Evolutionary conservation across 2,329 filamentous ascomycete species (phyloP), one percentile per base, ranked within the genome.

Genomic region (Periglandula ipomoeae): DNA sequence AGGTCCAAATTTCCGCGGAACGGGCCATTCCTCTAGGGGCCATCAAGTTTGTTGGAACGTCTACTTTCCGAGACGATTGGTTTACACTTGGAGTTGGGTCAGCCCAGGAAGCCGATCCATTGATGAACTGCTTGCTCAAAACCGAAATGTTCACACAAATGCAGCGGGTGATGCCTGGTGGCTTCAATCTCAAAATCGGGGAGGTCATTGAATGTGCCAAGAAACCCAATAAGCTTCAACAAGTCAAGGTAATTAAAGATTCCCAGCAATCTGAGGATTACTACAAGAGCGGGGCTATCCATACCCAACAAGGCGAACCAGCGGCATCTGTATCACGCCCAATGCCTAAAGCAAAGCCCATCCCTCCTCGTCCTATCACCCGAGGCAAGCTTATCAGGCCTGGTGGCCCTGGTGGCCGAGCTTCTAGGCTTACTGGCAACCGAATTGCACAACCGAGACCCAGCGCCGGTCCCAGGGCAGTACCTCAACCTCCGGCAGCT

Each of bases 141-240:
- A 98, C 93, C 0, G 93, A 98, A 62, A 84, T 98, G 67, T 95
- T 97, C 62, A 94, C 91, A 0, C 90, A 96, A 54, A 82, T 98
- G 70, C 82, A 84, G 62, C 82, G 81, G 45, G 81, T 82, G 46
- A 86, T 94, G 67, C 83, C 86, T 3, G 88, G 86, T 8, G 83
- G 87, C 9, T 79, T 95, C 62, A 89, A 83, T 62, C 70, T 98
- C 43, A 89, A 87, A 67, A 85, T 97, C 53, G 81, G 73, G n/a
- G 84, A 93, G 24, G 77, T 76, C 51, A 90, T 98, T 57, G 88
- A 95, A 64, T 98, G 95, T 67, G 90, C 91, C 62, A 98, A 97
- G 77, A 98, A 98, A 69, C 93, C 93, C 1, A 88, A 88, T 48
- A 98, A 98, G 71, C 78, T 88, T 65, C 86, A 91, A 47, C 70